Percentiles rank a stretch among this genome's conserved stretches.
Conservation (phyloP, 306 rosid genomes). For the Crataegus laevigata region DNA sequence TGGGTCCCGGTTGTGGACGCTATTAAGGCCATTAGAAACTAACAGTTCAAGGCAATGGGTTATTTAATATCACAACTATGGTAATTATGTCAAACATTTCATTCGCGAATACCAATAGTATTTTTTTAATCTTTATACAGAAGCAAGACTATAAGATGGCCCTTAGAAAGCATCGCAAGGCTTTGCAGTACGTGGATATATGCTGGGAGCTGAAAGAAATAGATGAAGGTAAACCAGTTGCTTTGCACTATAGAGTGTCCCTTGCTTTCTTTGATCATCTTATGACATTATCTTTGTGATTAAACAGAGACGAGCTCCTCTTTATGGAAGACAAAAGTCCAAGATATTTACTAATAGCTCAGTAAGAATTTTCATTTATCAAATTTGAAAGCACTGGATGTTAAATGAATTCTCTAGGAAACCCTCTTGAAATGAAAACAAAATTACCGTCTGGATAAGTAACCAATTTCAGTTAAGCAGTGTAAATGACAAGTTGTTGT, state of each 20-base stretch:
- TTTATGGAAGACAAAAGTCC: constrained; percentile 65
- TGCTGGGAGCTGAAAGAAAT: constrained; percentile 81
- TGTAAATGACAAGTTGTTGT: not conserved
- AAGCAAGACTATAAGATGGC: constrained; percentile 79
- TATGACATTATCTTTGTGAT: not conserved
- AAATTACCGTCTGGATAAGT: not conserved
- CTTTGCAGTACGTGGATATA: constrained; percentile 59
- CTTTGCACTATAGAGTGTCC: not conserved
- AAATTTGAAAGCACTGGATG: not conserved
- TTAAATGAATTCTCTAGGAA: constrained; percentile 1
- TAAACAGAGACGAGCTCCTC: constrained; percentile 49
- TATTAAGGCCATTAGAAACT: constrained; percentile 61
- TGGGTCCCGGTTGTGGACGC: constrained; percentile 60
- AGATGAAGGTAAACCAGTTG: constrained; percentile 40
- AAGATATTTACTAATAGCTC: constrained; percentile 80
- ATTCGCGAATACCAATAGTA: not conserved
- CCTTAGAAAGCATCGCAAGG: constrained; percentile 62
- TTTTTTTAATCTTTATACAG: constrained; percentile 13
- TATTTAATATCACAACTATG: not conserved
- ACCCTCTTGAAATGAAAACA: not conserved
- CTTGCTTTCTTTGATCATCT: not conserved
- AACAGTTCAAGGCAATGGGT: constrained; percentile 42
- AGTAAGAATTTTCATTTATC: constrained; percentile 34
- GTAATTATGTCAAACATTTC: not conserved
- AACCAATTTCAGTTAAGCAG: not conserved